Evolutionary conservation across 306 rosid genomes (phyloP).

Genomic region (Vigna trinervia): DNA sequence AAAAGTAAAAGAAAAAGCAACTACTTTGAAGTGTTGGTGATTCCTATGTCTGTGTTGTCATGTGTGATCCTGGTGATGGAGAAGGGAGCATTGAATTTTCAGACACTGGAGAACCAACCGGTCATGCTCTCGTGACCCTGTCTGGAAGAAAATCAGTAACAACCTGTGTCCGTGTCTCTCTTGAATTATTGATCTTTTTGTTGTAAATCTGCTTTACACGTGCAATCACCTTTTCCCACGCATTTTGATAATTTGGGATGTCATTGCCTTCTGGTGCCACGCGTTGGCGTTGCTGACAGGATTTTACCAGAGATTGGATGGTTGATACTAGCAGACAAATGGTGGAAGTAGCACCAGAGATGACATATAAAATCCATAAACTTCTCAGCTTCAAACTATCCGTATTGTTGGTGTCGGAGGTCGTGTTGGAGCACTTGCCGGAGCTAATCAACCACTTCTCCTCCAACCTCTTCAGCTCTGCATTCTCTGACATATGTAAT

Average conservation of each 20-base stretch:
- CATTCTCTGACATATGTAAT: slow-evolving; percentile 53
- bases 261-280: slow-evolving; percentile 34
- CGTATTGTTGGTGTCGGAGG: slow-evolving; percentile 10
- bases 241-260: slow-evolving; percentile 23
- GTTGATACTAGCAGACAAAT: slow-evolving; percentile 53
- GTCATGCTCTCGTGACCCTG: slow-evolving; percentile 13
- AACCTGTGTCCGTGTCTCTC: not conserved
- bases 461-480: slow-evolving; percentile 51
- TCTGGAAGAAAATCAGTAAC: slow-evolving; percentile 35
- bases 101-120: slow-evolving; percentile 15
- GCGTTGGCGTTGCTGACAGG: slow-evolving; percentile 5
- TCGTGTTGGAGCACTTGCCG: slow-evolving; percentile 40
- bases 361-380: slow-evolving; percentile 62
- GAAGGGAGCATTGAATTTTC: not conserved
- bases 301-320: slow-evolving; percentile 14
- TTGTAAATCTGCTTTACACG: slow-evolving; percentile 20
- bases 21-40: slow-evolving; percentile 27
- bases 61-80: slow-evolving; percentile 24
- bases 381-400: slow-evolving; percentile 53
- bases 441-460: slow-evolving; percentile 48
- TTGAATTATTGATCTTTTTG: slow-evolving; percentile 35
- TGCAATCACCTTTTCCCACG: slow-evolving; percentile 34
- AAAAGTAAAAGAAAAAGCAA: not conserved
- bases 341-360: slow-evolving; percentile 62
- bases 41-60: slow-evolving; percentile 21